Conservation (phyloP, 2,329 filamentous ascomycete genomes). For the Lasiodiplodia hormozganensis region DNA sequence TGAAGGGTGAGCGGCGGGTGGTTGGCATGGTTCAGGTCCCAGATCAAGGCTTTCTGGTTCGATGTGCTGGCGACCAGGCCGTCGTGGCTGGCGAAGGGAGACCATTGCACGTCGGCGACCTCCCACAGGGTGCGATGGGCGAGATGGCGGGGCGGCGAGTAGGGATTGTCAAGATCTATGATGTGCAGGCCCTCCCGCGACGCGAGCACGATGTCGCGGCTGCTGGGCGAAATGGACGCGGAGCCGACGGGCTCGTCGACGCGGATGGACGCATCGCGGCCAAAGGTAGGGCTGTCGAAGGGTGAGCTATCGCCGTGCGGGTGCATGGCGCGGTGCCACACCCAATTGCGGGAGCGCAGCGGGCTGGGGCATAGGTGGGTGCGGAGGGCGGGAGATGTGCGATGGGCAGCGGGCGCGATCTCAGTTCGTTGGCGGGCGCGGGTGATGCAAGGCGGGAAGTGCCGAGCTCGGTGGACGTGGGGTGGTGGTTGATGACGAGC, state of each 20-base stretch:
- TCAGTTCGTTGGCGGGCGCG: not conserved
- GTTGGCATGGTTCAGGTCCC: constrained; percentile 73
- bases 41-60: constrained; percentile 92
- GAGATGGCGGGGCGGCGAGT: constrained; percentile 83
- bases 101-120: constrained; percentile 96
- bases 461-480: constrained; percentile 23
- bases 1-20: constrained; percentile 67
- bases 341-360: constrained; percentile 19
- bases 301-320: constrained; percentile 54
- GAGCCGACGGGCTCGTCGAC: constrained; percentile 83
- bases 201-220: constrained; percentile 87
- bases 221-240: constrained; percentile 90
- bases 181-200: constrained; percentile 89
- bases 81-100: constrained; percentile 85
- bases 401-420: not conserved
- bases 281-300: constrained; percentile 87
- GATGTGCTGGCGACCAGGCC: constrained; percentile 95
- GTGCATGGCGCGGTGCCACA: constrained; percentile 28
- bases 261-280: constrained; percentile 81
- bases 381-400: constrained; percentile 14
- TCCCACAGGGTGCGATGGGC: constrained; percentile 91
- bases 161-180: constrained; percentile 89
- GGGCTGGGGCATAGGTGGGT: constrained; percentile 6
- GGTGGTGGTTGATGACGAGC: constrained; percentile 27
- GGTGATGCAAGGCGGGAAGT: constrained; percentile 28